Conservation (phyloP, 2,329 filamentous ascomycete genomes). For the Aspergillaceae sp. region DNA sequence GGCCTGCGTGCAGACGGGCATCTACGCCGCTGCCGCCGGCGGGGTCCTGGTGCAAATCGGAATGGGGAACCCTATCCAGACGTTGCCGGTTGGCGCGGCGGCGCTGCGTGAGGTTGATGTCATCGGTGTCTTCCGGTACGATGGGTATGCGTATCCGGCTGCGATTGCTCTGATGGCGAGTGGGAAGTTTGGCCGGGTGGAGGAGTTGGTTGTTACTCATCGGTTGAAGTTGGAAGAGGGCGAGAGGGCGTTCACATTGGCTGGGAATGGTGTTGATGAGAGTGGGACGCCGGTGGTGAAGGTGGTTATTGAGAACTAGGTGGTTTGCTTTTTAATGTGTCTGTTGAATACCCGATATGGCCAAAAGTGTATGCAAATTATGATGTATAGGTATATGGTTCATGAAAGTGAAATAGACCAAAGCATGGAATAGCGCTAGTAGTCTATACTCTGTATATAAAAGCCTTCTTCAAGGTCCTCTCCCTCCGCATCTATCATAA, state of each 20-base stretch:
- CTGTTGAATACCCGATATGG: no score
- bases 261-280: slow-evolving; percentile 44
- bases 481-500: neutral
- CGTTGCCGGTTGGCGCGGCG: slow-evolving; percentile 46
- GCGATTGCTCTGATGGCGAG: slow-evolving; percentile 46
- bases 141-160: slow-evolving; percentile 45
- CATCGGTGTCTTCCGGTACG: slow-evolving; percentile 50
- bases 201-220: slow-evolving; percentile 48
- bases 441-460: no score
- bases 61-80: slow-evolving; percentile 49
- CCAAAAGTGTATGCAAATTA: neutral
- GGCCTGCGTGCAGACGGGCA: slow-evolving; percentile 38
- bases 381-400: no score
- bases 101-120: slow-evolving; percentile 49
- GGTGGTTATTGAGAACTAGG: slow-evolving; percentile 37
- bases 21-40: slow-evolving; percentile 40
- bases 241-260: slow-evolving; percentile 44
- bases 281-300: slow-evolving; percentile 46
- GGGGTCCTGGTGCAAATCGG: slow-evolving; percentile 48
- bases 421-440: no score
- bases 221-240: slow-evolving; percentile 40
- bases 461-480: no score
- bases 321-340: neutral
- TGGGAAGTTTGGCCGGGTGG: slow-evolving; percentile 41
- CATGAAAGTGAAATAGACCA: neutral